These are phyloP conservation scores for Phlebiopsis flavidoalba DNA, from an alignment of 768 basidiomycete species.

Conservation along the genomic window DNA sequence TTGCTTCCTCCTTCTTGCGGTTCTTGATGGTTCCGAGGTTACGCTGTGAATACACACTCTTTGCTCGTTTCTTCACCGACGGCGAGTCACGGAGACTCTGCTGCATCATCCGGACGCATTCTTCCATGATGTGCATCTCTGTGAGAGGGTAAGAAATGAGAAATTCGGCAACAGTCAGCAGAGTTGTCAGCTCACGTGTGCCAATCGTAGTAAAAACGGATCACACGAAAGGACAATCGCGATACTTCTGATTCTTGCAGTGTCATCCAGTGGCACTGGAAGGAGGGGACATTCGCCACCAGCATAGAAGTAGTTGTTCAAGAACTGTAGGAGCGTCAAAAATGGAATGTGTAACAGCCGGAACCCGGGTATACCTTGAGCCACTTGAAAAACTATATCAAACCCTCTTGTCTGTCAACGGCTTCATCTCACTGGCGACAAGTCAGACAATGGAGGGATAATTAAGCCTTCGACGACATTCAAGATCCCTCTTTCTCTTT, in stretches of 20 bases:
- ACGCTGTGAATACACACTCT: conserved; percentile 88
- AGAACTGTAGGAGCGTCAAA: conserved; percentile 49
- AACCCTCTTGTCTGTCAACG: conserved; percentile 93
- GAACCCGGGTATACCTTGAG: conserved; percentile 59
- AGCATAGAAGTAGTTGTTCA: conserved; percentile 93
- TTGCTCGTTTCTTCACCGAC: conserved; percentile 80
- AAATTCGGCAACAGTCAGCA: neutral
- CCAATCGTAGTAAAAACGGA: conserved; percentile 96
- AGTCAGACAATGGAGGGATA: conserved; percentile 89
- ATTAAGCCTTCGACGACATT: conserved; percentile 80
- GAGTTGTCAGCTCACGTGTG: conserved; percentile 55
- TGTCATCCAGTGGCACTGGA: conserved; percentile 78
- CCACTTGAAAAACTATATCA: conserved; percentile 98
- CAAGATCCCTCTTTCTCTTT: conserved; percentile 98
- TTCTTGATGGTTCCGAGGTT: conserved; percentile 96
- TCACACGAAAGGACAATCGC: conserved; percentile 83
- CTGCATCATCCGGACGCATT: conserved; percentile 95
- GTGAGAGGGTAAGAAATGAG: neutral
- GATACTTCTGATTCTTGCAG: conserved; percentile 94
- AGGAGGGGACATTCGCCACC: conserved; percentile 90
- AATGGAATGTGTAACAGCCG: neutral
- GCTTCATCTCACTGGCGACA: conserved; percentile 82
- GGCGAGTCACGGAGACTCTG: conserved; percentile 71
- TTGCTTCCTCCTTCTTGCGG: conserved; percentile 88
- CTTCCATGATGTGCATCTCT: conserved; percentile 88